Base-by-base conservation (phyloP, 352 stramenopile genomes). In the Phytophthora nicotianae region DNA sequence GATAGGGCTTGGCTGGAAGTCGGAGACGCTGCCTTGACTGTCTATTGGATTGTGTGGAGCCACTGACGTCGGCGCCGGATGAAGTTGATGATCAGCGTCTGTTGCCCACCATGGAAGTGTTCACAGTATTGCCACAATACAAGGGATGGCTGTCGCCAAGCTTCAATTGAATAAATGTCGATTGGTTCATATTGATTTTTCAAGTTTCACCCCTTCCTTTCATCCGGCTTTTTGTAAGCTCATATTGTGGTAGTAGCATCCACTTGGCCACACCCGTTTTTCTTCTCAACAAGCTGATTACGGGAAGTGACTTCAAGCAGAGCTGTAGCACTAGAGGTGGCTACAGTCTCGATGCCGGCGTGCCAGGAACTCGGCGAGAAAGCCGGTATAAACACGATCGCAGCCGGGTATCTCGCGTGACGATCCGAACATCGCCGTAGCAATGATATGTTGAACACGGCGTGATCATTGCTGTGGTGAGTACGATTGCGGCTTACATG, bases 31-130 rank as follows among this genome's bases (percentile, higher is more conserved):
- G 26, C 46, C 46, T 60, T 60, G 58, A 58, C 26, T 59, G 59
- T 72, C 60, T 53, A 75, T 74, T 64, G 24, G 21, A 72, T 68
- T 77, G 56, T 66, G 66, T 68, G 61, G 61, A 26, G 42, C 23
- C 54, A 21, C 38, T 51, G 50, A 53, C 32, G 23, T 27, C 50
- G n/a, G 27, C 48, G 50, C 50, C 17, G 65, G 60, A 77, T 78
- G 55, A 78, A 73, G 68, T 60, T 66, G 26, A 21, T 29, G 23
- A 47, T 68, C 13, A 46, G 50, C 46, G 54, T 45, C 47, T 35
- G 29, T 46, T 41, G 54, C 54, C 43, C 40, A 41, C 21, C 54
- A 62, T 10, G 8, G 10, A 26, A 53, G 17, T 41, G 46, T 1
- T 38, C 32, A 38, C 32, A 53, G 26, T 53, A 53, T 23, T 41